Base-by-base conservation (phyloP, 495 filamentous ascomycete species). In the Penicillium pancosmium region DNA sequence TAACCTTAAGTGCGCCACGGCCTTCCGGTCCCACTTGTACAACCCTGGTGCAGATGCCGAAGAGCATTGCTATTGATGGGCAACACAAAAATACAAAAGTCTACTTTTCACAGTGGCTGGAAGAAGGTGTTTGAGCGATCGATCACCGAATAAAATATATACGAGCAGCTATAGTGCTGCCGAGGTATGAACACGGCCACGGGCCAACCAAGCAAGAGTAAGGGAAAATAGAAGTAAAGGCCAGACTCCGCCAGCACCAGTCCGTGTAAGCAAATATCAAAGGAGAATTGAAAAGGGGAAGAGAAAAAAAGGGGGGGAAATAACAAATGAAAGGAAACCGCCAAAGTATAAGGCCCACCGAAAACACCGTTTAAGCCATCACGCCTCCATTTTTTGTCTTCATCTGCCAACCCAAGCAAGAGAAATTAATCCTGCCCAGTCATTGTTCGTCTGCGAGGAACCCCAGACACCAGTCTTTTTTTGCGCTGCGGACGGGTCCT, bases 291-390 rank as follows among this genome's bases (percentile, higher is more conserved):
- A 65, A 52, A 31, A 36, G 18, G 15, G 61, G 31, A 52, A 56
- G 58, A 65, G 55, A 56, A 62, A 53, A 63, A 2, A 23, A 23
- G 4, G 3, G 19, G 19, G 19, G 34, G 46, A 57, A 47, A 51
- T 55, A 44, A 19, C 13, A 44, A 44, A 44, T 18, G n/a, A n/a
- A 46, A 46, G 41, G 23, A 19, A 48, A 15, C 18, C 46, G 18
- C 21, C 18, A 48, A 48, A 48, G 46, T 48, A 19, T 50, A 52
- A 54, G 56, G 50, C 55, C 55, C 57, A 23, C 64, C 57, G 34
- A 56, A 31, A 76, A 76, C 73, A 72, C 73, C 73, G 52, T 61
- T 59, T 63, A 66, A 71, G 67, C 64, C 68, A 69, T 57, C 60
- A 60, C 63, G 55, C 63, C 66, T 50, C 57, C 61, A 16, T 59